Percentiles rank a stretch among this genome's conserved stretches.
These are phyloP conservation scores for Suillus brevipes DNA, from an alignment of 768 basidiomycete genomes.

Conservation along the genomic window DNA sequence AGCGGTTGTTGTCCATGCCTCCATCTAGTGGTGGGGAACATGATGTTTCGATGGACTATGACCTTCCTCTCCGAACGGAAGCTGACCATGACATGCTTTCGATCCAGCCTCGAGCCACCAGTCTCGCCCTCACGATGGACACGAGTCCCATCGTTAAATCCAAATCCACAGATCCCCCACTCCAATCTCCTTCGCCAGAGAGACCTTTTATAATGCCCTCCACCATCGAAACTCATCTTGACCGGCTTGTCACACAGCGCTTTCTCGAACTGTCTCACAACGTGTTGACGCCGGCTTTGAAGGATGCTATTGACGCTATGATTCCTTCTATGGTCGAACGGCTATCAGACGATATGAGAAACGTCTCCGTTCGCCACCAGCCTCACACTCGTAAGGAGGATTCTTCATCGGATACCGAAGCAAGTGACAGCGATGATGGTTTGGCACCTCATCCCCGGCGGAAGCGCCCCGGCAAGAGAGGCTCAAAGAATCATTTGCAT, in stretches of 20 bases:
- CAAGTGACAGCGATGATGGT: neutral
- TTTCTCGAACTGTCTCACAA: neutral
- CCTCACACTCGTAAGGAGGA: neutral
- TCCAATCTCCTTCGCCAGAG: neutral
- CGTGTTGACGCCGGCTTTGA: neutral
- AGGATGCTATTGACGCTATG: neutral
- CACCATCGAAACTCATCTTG: neutral
- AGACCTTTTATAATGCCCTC: neutral
- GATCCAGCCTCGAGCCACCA: no score
- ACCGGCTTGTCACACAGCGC: neutral
- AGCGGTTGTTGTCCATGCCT: no score
- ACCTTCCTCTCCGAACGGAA: no score
- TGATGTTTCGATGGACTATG: no score
- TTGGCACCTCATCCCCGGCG: neutral
- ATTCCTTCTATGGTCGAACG: neutral
- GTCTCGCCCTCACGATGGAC: no score
- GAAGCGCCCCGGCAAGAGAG: constrained; percentile 1
- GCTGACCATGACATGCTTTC: no score
- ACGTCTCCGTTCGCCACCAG: neutral
- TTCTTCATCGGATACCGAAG: neutral
- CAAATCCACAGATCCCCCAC: neutral
- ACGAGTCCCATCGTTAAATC: neutral
- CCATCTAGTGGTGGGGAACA: no score
- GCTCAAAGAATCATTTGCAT: constrained; percentile 7
- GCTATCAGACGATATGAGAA: neutral